A percentile compares a stretch with the other conserved stretches of the same genome.
These are phyloP conservation scores for Rhodamnia rubescens DNA, from an alignment of 345 rosid genomes.

Conservation along the genomic window DNA sequence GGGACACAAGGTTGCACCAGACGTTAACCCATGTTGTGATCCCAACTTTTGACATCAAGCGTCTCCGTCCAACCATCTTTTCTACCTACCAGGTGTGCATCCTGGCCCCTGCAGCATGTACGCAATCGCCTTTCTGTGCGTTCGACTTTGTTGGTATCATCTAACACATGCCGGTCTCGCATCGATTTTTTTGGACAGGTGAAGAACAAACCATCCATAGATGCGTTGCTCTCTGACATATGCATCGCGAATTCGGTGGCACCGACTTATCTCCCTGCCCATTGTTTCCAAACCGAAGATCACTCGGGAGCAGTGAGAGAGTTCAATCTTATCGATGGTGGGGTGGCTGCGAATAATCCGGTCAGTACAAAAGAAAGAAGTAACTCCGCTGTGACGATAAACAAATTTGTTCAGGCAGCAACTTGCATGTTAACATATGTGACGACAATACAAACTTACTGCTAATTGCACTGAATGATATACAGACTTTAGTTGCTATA, in stretches of 20 bases:
- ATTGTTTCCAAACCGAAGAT: background rate
- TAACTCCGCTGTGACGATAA: background rate
- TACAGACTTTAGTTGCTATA: conserved; percentile 9
- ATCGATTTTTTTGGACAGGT: background rate
- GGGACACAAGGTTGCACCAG: conserved; percentile 1
- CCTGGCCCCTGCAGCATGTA: background rate
- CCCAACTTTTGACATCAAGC: conserved; percentile 1
- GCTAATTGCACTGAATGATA: background rate
- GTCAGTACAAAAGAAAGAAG: background rate
- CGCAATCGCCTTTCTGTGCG: background rate
- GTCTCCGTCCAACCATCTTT: conserved; percentile 13
- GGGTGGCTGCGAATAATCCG: conserved; percentile 3
- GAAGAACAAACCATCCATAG: conserved; percentile 1
- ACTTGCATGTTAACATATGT: background rate
- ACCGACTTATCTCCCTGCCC: conserved; percentile 2
- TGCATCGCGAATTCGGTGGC: conserved; percentile 1
- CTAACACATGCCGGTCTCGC: background rate
- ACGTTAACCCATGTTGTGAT: conserved; percentile 6
- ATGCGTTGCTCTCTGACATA: conserved; percentile 2
- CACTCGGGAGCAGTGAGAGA: background rate
- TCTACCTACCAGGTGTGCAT: conserved; percentile 8
- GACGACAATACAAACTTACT: background rate
- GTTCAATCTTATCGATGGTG: conserved; percentile 5
- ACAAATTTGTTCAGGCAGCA: background rate
- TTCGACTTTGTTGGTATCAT: background rate